These are phyloP conservation scores for Nakaseomyces sp. DNA, from an alignment of 1,139 yeast species.

Conservation along the genomic window DNA sequence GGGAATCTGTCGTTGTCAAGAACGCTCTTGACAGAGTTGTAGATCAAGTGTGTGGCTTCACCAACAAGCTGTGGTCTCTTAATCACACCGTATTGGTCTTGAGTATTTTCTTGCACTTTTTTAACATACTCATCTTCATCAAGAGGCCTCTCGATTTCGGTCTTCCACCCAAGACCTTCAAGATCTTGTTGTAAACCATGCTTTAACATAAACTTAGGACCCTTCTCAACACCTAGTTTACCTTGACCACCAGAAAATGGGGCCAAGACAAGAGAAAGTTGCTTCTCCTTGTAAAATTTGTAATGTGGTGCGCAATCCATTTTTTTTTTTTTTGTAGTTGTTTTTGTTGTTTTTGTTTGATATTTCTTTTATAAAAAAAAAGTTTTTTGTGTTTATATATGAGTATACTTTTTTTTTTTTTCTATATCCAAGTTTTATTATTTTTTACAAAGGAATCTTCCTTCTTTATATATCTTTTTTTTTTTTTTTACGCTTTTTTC, in stretches of 20 bases:
- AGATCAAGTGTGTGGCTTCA: constrained; percentile 57
- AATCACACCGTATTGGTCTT: constrained; percentile 44
- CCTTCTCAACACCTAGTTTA: constrained; percentile 85
- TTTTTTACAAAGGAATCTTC: no score
- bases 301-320: constrained; percentile 29
- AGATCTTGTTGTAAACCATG: constrained; percentile 63
- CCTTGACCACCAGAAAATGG: constrained; percentile 98
- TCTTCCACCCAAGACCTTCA: constrained; percentile 63
- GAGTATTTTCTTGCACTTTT: constrained; percentile 30
- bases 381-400: neutral
- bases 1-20: constrained; percentile 54
- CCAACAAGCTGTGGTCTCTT: constrained; percentile 75
- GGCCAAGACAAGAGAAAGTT: constrained; percentile 62
- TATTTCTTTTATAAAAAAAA: neutral
- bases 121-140: constrained; percentile 39
- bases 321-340: neutral
- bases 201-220: constrained; percentile 73
- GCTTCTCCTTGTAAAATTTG: constrained; percentile 46
- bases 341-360: neutral
- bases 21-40: constrained; percentile 44
- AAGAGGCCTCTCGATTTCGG: constrained; percentile 51
- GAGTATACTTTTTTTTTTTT: no score
- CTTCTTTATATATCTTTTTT: no score
- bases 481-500: no score
- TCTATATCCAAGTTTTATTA: no score